Percentiles rank a stretch among this genome's conserved stretches.
Conservation (phyloP, 345 rosid species). For the Gossypium anomalum region DNA sequence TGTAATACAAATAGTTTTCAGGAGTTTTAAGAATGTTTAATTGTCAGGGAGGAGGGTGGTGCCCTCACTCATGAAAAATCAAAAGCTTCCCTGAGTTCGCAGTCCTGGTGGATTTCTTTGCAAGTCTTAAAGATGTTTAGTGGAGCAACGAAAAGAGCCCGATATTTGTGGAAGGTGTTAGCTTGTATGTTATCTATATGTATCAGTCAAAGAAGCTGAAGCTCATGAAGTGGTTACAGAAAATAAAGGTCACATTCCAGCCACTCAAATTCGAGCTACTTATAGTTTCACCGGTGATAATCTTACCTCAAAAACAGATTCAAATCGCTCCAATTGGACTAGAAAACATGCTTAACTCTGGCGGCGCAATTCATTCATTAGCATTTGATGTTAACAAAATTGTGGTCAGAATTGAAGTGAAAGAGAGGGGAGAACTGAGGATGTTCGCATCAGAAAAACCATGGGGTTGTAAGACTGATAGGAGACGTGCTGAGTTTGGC, state of each 20-base stretch:
- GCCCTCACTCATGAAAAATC: conserved; percentile 56
- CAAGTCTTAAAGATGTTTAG: conserved; percentile 56
- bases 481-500: conserved; percentile 39
- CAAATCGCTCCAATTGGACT: conserved; percentile 53
- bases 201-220: conserved; percentile 52
- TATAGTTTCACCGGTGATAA: conserved; percentile 58
- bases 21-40: conserved; percentile 85
- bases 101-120: conserved; percentile 37
- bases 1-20: conserved; percentile 54
- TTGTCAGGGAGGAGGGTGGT: conserved; percentile 99
- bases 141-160: conserved; percentile 69
- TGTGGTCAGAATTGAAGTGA: conserved; percentile 42
- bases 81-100: conserved; percentile 54
- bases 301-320: conserved; percentile 28
- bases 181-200: conserved; percentile 56
- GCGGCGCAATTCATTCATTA: conserved; percentile 62
- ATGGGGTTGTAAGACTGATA: conserved; percentile 48
- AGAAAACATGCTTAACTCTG: conserved; percentile 80
- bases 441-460: conserved; percentile 63
- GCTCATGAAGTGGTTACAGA: conserved; percentile 42
- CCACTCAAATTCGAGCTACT: conserved; percentile 73
- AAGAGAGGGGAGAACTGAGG: conserved; percentile 70
- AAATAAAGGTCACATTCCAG: conserved; percentile 50
- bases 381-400: conserved; percentile 16
- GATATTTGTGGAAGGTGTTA: conserved; percentile 46